phyloP scores from a whole-genome alignment of 2,329 filamentous ascomycete genomes.

The Fusarium zealandicum region DNA sequence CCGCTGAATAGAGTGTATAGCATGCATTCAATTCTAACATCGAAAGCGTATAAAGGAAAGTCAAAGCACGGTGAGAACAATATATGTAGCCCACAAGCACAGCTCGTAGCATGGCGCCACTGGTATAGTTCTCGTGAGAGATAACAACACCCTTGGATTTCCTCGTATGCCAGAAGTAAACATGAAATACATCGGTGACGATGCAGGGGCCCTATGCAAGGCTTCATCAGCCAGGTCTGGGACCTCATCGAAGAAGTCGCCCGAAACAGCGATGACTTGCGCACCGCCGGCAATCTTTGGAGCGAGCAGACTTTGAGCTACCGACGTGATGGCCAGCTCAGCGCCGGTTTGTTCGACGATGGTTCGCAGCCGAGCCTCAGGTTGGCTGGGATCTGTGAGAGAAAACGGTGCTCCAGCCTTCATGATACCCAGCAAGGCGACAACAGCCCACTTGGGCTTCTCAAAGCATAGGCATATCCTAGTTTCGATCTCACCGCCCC shows the following conservation, averaged over 20 bases:
- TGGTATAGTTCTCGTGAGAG: conserved; percentile 56
- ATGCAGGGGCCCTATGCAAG: conserved; percentile 50
- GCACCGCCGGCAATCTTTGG: no score
- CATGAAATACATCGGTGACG: conserved; percentile 59
- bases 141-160: conserved; percentile 67
- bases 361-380: conserved; percentile 53
- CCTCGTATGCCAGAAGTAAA: conserved; percentile 71
- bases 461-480: conserved; percentile 60
- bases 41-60: no score
- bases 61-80: no score
- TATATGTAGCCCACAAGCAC: no score
- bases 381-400: conserved; percentile 56
- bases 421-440: conserved; percentile 56
- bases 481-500: conserved; percentile 50
- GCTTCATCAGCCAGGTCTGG: conserved; percentile 14
- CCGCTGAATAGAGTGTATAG: no score
- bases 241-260: conserved; percentile 37
- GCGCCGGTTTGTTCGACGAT: conserved; percentile 56
- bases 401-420: conserved; percentile 58
- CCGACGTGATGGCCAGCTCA: no score
- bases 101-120: conserved; percentile 53
- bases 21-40: no score
- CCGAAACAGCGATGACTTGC: conserved; percentile 47
- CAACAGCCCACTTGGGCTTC: conserved; percentile 56
- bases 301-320: no score